phyloP scores from a whole-genome alignment of 768 basidiomycete species.

The Mrakia hoshinonis region DNA sequence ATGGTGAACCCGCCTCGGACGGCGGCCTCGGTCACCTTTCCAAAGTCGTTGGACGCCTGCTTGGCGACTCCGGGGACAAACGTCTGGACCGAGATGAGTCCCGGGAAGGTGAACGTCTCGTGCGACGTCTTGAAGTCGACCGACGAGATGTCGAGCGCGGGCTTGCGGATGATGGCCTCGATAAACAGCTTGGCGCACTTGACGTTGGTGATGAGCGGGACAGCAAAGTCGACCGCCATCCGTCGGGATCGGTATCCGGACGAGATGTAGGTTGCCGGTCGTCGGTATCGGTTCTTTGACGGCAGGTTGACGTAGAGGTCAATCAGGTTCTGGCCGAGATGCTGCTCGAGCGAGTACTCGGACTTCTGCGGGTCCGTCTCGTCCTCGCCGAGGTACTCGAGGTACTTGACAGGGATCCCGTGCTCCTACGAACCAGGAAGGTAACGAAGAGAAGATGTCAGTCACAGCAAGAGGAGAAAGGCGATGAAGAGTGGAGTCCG shows the following conservation, averaged over 20 bases:
- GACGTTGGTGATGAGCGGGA: conserved; percentile 95
- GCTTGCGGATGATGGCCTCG: conserved; percentile 62
- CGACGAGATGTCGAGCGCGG: conserved; percentile 80
- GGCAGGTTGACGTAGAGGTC: conserved; percentile 99
- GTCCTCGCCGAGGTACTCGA: conserved; percentile 64
- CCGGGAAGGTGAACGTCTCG: conserved; percentile 79
- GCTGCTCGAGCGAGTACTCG: conserved; percentile 93
- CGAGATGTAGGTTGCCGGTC: conserved; percentile 92
- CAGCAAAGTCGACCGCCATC: conserved; percentile 97
- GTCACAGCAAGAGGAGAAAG: neutral
- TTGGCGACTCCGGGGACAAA: conserved; percentile 68
- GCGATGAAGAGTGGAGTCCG: neutral
- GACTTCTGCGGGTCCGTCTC: conserved; percentile 77
- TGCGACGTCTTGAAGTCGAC: conserved; percentile 93
- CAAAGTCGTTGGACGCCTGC: conserved; percentile 53
- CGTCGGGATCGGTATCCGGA: conserved; percentile 94
- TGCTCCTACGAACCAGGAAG: conserved; percentile 54
- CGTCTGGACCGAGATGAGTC: conserved; percentile 76
- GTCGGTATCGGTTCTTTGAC: conserved; percentile 92
- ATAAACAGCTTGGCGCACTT: conserved; percentile 96
- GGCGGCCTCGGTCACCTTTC: conserved; percentile 65
- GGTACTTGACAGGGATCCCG: conserved; percentile 93
- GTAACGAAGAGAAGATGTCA: neutral
- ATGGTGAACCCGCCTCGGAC: conserved; percentile 86
- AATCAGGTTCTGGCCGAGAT: conserved; percentile 84